These are phyloP conservation scores for Daedalea quercina DNA, from an alignment of 768 basidiomycete genomes.

Conservation along the genomic window DNA sequence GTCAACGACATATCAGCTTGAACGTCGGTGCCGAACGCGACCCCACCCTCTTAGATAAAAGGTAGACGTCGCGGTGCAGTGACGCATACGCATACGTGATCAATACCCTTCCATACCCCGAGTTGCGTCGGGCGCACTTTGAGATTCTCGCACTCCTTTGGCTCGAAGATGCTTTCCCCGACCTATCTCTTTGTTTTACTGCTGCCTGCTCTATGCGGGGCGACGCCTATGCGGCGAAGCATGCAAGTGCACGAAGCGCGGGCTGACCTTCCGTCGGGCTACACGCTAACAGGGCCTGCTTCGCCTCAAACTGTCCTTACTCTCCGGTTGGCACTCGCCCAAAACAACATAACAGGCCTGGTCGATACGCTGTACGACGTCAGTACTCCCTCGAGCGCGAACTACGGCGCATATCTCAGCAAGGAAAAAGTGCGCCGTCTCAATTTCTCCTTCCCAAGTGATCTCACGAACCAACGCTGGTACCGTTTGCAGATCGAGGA, in stretches of 20 bases:
- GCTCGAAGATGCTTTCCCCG: no score
- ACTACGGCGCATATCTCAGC: constrained; percentile 31
- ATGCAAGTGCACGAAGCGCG: constrained; percentile 26
- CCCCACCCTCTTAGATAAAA: no score
- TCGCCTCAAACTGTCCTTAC: constrained; percentile 22
- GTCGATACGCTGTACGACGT: constrained; percentile 28
- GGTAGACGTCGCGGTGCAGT: no score
- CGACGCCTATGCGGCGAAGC: constrained; percentile 12
- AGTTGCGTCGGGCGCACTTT: no score
- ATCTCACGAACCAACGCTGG: no score
- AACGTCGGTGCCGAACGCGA: no score
- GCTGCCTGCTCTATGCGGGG: constrained; percentile 5
- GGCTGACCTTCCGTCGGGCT: constrained; percentile 20
- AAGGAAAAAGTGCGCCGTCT: constrained; percentile 29
- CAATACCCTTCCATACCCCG: no score
- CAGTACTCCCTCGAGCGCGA: constrained; percentile 29
- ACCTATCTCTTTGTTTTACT: no score
- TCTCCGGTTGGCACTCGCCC: constrained; percentile 29
- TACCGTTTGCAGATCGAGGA: constrained; percentile 16
- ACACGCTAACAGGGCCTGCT: constrained; percentile 24
- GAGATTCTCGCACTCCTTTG: no score
- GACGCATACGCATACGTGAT: no score
- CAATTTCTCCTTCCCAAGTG: no score
- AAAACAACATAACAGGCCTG: constrained; percentile 27
- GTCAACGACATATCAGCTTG: no score